phyloP scores from a whole-genome alignment of 78 protist species.

The Capsaspora owczarzaki region DNA sequence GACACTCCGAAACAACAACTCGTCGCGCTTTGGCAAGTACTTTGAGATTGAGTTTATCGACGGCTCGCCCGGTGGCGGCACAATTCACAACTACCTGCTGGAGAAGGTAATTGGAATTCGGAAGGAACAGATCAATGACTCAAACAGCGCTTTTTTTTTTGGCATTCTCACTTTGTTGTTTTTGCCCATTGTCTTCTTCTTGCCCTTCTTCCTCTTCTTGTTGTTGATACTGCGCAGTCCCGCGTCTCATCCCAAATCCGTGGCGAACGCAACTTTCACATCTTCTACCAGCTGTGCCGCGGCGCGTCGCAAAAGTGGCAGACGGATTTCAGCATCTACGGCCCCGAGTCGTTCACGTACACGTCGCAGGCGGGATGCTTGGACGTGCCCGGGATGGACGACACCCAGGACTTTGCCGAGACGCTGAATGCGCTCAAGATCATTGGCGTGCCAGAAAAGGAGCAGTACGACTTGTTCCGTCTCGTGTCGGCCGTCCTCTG shows the following conservation, averaged over 20 bases:
- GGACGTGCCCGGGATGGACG: slow-evolving; percentile 54
- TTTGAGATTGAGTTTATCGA: slow-evolving; percentile 80
- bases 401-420: not conserved
- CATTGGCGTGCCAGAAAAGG: slow-evolving; percentile 16
- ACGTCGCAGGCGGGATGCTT: not conserved
- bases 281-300: slow-evolving; percentile 28
- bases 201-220: too few relatives aligned
- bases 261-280: slow-evolving; percentile 23
- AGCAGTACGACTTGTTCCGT: slow-evolving; percentile 4
- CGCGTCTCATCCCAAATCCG: slow-evolving; percentile 27
- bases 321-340: not conserved
- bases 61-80: slow-evolving; percentile 83
- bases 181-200: too few relatives aligned
- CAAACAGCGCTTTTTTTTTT: not conserved
- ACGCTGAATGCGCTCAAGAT: slow-evolving; percentile 22
- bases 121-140: too few relatives aligned
- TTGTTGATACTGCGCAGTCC: not conserved
- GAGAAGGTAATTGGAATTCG: not conserved
- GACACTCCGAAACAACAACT: slow-evolving; percentile 87
- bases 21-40: slow-evolving; percentile 75
- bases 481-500: slow-evolving; percentile 36
- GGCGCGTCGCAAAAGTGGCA: not conserved
- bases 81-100: slow-evolving; percentile 55
- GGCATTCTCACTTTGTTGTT: not conserved
- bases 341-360: not conserved